Percentiles rank a stretch among this genome's conserved stretches.
These are phyloP conservation scores for Boletellus ananas DNA, from an alignment of 768 basidiomycete genomes.

Conservation along the genomic window DNA sequence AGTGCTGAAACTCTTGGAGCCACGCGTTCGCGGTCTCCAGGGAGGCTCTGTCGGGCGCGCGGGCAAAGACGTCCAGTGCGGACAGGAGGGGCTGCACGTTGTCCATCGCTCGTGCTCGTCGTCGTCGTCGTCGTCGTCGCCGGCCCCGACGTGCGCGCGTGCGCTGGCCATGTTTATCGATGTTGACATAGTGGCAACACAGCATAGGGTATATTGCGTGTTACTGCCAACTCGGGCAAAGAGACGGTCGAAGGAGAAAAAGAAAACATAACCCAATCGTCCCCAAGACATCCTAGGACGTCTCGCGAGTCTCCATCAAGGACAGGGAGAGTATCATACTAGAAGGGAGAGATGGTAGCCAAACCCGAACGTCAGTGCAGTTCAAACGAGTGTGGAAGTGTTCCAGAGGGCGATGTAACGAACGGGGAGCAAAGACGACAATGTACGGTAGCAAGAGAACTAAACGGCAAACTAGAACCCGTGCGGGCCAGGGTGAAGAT, in stretches of 20 bases:
- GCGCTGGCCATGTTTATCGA: conserved; percentile 19
- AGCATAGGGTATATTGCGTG: conserved; percentile 31
- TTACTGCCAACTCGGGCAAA: conserved; percentile 9
- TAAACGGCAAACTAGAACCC: conserved; percentile 36
- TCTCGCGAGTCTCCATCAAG: conserved; percentile 32
- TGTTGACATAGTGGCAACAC: conserved; percentile 35
- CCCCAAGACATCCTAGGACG: conserved; percentile 17
- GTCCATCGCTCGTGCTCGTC: conserved; percentile 44
- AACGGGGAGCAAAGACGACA: conserved; percentile 32
- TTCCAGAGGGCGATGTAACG: conserved; percentile 38
- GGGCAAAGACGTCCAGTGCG: conserved; percentile 74
- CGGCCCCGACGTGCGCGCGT: neutral
- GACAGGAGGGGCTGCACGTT: conserved; percentile 70
- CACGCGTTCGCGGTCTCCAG: conserved; percentile 88
- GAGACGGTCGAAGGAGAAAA: neutral
- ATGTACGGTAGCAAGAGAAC: conserved; percentile 42
- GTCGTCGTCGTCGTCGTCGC: conserved; percentile 11
- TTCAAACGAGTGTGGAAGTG: conserved; percentile 51
- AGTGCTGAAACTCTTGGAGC: conserved; percentile 99
- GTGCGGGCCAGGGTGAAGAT: conserved; percentile 29
- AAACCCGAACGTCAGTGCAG: conserved; percentile 50
- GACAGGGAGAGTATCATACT: conserved; percentile 44
- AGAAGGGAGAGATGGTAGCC: conserved; percentile 44
- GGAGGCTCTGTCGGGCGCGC: conserved; percentile 77
- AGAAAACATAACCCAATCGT: conserved; percentile 22